Evolutionary conservation across 2,329 filamentous ascomycete species (phyloP).

Genomic region (Metarhizium guizhouense): DNA sequence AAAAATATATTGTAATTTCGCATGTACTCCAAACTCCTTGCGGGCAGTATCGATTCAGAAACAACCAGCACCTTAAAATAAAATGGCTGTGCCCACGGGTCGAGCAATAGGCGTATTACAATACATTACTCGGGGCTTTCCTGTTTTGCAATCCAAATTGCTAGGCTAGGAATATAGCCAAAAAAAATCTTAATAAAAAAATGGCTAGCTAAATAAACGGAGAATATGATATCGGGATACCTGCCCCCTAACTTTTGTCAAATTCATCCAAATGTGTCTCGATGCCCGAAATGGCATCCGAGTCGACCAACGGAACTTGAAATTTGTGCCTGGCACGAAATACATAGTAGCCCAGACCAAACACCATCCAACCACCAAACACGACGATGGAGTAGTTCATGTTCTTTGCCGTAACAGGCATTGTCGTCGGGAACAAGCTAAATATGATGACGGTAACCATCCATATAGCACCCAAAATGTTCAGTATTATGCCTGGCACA

Average conservation of each 20-base stretch:
- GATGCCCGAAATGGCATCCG: background rate
- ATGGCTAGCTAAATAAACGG: too few relatives aligned
- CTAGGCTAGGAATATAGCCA: too few relatives aligned
- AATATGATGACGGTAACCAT: conserved; percentile 34
- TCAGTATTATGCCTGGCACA: conserved; percentile 23
- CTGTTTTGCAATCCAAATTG: too few relatives aligned
- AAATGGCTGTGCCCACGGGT: too few relatives aligned
- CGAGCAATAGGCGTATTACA: too few relatives aligned
- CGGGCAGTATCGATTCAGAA: too few relatives aligned
- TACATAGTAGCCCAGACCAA: conserved; percentile 25
- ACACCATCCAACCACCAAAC: conserved; percentile 27
- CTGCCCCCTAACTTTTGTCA: background rate
- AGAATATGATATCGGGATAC: too few relatives aligned
- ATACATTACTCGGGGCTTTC: too few relatives aligned
- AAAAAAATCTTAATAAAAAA: too few relatives aligned
- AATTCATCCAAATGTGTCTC: background rate
- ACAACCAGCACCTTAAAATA: too few relatives aligned
- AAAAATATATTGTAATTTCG: too few relatives aligned
- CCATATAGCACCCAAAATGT: conserved; percentile 34
- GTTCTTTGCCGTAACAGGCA: conserved; percentile 30
- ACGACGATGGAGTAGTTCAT: conserved; percentile 40
- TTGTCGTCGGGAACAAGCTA: conserved; percentile 31
- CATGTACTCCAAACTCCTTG: too few relatives aligned
- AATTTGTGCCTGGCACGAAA: conserved; percentile 16
- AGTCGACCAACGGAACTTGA: conserved; percentile 12